These are phyloP conservation scores for Clonostachys sp. DNA, from an alignment of 2,329 filamentous ascomycete species.

Conservation along the genomic window DNA sequence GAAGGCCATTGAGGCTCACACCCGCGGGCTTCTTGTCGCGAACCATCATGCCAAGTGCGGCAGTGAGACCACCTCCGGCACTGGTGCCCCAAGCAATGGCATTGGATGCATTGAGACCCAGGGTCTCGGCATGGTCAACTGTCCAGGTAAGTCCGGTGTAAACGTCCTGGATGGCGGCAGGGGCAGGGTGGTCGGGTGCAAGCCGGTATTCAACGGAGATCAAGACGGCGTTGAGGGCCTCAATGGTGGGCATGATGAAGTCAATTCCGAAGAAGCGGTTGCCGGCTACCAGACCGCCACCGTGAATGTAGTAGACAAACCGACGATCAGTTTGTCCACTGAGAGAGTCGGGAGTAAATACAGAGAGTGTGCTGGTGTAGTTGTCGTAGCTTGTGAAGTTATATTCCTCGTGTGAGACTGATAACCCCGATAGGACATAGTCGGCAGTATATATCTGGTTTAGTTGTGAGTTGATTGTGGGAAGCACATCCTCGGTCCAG, in stretches of 20 bases:
- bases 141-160: slow-evolving; percentile 25
- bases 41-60: slow-evolving; percentile 27
- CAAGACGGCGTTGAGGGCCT: slow-evolving; percentile 8
- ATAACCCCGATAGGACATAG: too few species aligned
- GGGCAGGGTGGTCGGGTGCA: slow-evolving; percentile 12
- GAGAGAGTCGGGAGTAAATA: too few species aligned
- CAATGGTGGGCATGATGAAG: slow-evolving; percentile 7
- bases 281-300: slow-evolving; percentile 11
- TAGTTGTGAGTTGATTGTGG: too few species aligned
- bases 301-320: slow-evolving; percentile 10
- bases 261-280: slow-evolving; percentile 11
- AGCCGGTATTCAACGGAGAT: slow-evolving; percentile 16
- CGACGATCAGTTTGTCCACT: too few species aligned
- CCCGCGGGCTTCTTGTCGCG: slow-evolving; percentile 13
- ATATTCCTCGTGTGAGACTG: too few species aligned
- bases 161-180: slow-evolving; percentile 12
- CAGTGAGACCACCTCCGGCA: slow-evolving; percentile 35
- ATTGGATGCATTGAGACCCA: slow-evolving; percentile 29
- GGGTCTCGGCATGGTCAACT: slow-evolving; percentile 22
- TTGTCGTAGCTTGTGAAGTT: too few species aligned
- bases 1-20: too few species aligned
- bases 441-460: too few species aligned
- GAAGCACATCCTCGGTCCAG: too few species aligned
- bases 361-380: too few species aligned
- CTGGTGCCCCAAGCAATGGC: slow-evolving; percentile 34